These are phyloP conservation scores for Pseudocercospora pini-densiflorae DNA, from an alignment of 2,329 filamentous ascomycete species.

Conservation along the genomic window DNA sequence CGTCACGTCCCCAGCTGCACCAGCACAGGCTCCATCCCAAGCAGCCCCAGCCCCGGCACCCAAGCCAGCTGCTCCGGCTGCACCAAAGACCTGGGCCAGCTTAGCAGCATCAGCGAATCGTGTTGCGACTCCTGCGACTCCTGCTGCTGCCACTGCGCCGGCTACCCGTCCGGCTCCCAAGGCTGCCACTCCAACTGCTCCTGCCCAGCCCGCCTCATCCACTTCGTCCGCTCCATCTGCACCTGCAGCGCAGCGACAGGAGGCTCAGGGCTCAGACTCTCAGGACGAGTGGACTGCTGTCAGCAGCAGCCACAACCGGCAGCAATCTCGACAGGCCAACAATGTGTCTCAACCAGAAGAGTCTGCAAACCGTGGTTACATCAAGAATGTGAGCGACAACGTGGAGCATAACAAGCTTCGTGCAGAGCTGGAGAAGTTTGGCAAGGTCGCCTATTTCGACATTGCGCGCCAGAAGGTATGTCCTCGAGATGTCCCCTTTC, in stretches of 20 bases:
- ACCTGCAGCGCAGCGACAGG: constrained; percentile 42
- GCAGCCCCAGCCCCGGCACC: constrained; percentile 59
- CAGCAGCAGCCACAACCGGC: constrained; percentile 76
- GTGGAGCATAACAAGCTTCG: constrained; percentile 76
- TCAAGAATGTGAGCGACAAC: constrained; percentile 94
- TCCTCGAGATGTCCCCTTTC: background rate
- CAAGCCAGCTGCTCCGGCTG: constrained; percentile 56
- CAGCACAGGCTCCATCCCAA: constrained; percentile 55
- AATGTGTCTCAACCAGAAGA: constrained; percentile 69
- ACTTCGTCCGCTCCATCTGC: constrained; percentile 37
- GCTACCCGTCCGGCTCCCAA: constrained; percentile 32
- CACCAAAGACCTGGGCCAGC: constrained; percentile 73
- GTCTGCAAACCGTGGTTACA: constrained; percentile 81
- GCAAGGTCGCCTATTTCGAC: constrained; percentile 67
- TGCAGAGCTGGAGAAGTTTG: constrained; percentile 70
- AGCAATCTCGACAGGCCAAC: constrained; percentile 68
- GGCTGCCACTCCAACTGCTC: constrained; percentile 28
- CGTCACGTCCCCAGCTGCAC: constrained; percentile 44
- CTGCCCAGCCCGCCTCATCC: constrained; percentile 36
- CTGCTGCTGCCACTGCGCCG: constrained; percentile 40
- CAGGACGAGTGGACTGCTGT: constrained; percentile 89
- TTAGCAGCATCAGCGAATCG: constrained; percentile 60
- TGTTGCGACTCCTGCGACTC: constrained; percentile 45
- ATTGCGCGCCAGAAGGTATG: constrained; percentile 75
- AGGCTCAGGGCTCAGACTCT: constrained; percentile 51